phyloP scores from a whole-genome alignment of 805 yeast genomes.

The Candida oleophila region DNA sequence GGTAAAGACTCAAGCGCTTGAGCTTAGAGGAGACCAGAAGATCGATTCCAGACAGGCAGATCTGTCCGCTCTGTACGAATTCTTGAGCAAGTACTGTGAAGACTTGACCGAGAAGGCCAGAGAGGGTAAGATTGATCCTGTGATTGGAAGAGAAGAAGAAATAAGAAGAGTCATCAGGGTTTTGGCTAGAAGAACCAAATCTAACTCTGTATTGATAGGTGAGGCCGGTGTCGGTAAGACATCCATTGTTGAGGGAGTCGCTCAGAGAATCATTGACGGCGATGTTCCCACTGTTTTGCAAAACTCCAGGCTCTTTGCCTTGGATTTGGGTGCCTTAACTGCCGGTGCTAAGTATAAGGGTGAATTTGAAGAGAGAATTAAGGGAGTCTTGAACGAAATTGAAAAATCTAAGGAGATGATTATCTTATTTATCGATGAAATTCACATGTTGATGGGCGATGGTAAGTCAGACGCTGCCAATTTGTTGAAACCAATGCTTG shows the following conservation, averaged over 20 bases:
- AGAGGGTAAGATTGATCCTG: slow-evolving; percentile 95
- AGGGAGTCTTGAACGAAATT: slow-evolving; percentile 93
- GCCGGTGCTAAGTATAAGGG: slow-evolving; percentile 99
- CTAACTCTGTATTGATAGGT: slow-evolving; percentile 95
- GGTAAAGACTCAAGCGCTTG: slow-evolving; percentile 72
- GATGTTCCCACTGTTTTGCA: slow-evolving; percentile 91
- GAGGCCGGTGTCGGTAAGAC: slow-evolving; percentile 99
- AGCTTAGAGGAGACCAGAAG: slow-evolving; percentile 84
- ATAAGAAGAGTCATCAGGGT: slow-evolving; percentile 93
- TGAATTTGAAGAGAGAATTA: slow-evolving; percentile 96
- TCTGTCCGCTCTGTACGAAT: slow-evolving; percentile 80
- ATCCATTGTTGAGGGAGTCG: slow-evolving; percentile 97
- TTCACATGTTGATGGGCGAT: slow-evolving; percentile 99
- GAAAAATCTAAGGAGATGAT: slow-evolving; percentile 85
- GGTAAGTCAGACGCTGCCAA: slow-evolving; percentile 98
- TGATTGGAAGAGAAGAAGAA: slow-evolving; percentile 98
- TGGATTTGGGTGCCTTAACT: slow-evolving; percentile 93
- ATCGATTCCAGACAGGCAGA: slow-evolving; percentile 95
- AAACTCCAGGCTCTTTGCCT: slow-evolving; percentile 76
- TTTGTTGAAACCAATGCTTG: slow-evolving; percentile 93
- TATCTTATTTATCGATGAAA: slow-evolving; percentile 92
- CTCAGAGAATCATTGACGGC: slow-evolving; percentile 92
- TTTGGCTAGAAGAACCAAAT: slow-evolving; percentile 93
- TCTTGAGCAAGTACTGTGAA: slow-evolving; percentile 82
- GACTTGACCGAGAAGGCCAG: slow-evolving; percentile 93